A percentile compares a stretch with the other conserved stretches of the same genome.
Conservation (phyloP, 2,329 filamentous ascomycete genomes). For the Emergomyces africanus region DNA sequence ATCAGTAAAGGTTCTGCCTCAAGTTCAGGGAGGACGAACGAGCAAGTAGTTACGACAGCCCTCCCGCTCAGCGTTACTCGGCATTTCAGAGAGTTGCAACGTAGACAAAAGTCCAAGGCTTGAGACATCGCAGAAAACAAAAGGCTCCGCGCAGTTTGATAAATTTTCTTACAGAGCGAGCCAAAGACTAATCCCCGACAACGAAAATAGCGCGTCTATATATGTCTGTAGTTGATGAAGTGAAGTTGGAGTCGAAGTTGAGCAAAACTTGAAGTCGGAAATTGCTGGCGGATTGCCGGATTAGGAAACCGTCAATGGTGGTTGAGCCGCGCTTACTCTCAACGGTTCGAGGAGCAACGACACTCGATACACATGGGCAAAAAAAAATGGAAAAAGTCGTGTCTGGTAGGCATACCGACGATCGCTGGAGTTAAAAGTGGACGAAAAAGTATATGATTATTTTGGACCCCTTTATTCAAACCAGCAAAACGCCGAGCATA, state of each 20-base stretch:
- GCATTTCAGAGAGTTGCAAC: conserved; percentile 73
- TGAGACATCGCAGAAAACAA: conserved; percentile 7
- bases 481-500: neutral
- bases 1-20: conserved; percentile 6
- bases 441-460: neutral
- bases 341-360: neutral
- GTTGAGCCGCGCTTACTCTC: neutral
- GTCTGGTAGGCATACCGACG: neutral
- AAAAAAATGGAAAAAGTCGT: neutral
- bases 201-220: neutral
- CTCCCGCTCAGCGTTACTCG: conserved; percentile 53
- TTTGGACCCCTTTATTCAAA: neutral
- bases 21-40: conserved; percentile 38
- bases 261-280: neutral
- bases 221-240: neutral
- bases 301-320: neutral
- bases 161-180: neutral
- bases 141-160: neutral
- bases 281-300: neutral
- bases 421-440: neutral
- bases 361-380: neutral
- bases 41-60: conserved; percentile 82
- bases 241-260: neutral
- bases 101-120: conserved; percentile 59
- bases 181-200: neutral